Evolutionary conservation across 805 yeast species (phyloP).

Genomic region (Brettanomyces naardenensis): DNA sequence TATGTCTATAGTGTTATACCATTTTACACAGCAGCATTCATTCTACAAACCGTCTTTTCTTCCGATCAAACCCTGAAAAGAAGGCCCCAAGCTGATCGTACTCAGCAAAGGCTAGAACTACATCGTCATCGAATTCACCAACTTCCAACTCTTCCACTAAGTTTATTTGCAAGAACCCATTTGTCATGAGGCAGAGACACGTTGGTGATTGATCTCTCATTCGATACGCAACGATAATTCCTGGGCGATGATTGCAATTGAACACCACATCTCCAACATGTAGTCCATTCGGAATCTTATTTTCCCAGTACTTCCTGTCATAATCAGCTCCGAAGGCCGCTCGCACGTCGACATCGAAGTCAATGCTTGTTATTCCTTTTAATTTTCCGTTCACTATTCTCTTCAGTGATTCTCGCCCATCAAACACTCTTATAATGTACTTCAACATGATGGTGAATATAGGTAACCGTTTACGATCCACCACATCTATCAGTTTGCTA

Average conservation of each 20-base stretch:
- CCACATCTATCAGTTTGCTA: neutral
- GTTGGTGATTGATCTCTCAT: neutral
- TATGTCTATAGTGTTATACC: neutral
- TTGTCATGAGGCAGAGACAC: constrained; percentile 1
- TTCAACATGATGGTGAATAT: neutral
- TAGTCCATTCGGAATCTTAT: neutral
- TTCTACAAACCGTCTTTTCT: constrained; percentile 4
- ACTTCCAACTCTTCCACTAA: neutral
- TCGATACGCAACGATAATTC: neutral
- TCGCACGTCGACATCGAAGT: neutral
- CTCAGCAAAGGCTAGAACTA: constrained; percentile 7
- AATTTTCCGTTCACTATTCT: neutral
- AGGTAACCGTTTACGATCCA: neutral
- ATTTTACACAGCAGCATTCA: neutral
- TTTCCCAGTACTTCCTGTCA: neutral
- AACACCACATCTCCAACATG: constrained; percentile 1
- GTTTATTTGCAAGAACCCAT: neutral
- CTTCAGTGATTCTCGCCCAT: neutral
- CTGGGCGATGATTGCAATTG: neutral
- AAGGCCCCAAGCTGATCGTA: constrained; percentile 12
- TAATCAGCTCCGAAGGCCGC: neutral
- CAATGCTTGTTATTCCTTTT: neutral
- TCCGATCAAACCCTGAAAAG: constrained; percentile 9
- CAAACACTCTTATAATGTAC: neutral
- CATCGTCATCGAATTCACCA: constrained; percentile 1